Conservation (phyloP, 306 rosid species). For the Trifolium subterraneum region DNA sequence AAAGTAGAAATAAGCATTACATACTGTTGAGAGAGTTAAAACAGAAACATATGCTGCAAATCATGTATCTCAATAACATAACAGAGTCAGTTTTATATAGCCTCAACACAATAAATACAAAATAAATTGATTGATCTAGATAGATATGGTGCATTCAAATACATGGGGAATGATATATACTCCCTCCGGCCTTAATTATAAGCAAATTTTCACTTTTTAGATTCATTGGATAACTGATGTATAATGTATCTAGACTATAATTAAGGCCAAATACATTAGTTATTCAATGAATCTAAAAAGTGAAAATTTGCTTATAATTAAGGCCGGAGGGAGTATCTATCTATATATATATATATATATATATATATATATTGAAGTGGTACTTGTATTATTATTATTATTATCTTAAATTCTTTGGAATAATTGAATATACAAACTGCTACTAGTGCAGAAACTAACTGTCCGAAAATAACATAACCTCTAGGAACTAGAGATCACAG, state of each 20-base stretch:
- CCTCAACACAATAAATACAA: neutral
- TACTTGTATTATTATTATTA: neutral
- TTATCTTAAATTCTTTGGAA: neutral
- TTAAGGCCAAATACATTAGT: no score
- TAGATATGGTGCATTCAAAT: neutral
- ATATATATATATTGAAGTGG: neutral
- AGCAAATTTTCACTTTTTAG: no score
- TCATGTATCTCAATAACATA: neutral
- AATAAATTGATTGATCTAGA: constrained; percentile 2
- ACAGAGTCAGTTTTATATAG: neutral
- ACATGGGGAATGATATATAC: neutral
- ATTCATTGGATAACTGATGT: no score
- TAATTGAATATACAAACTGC: neutral
- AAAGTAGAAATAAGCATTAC: constrained; percentile 27
- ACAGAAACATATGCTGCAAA: neutral
- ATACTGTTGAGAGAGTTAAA: constrained; percentile 12
- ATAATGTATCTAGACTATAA: no score
- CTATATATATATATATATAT: no score
- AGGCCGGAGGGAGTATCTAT: no score
- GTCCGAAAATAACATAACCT: neutral
- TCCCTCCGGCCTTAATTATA: no score
- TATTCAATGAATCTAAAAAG: no score
- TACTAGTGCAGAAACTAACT: neutral
- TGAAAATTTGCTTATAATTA: no score
- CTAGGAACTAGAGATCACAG: neutral